Evolutionary conservation across 768 basidiomycete species (phyloP).

Genomic region (Rhodotorula babjevae): DNA sequence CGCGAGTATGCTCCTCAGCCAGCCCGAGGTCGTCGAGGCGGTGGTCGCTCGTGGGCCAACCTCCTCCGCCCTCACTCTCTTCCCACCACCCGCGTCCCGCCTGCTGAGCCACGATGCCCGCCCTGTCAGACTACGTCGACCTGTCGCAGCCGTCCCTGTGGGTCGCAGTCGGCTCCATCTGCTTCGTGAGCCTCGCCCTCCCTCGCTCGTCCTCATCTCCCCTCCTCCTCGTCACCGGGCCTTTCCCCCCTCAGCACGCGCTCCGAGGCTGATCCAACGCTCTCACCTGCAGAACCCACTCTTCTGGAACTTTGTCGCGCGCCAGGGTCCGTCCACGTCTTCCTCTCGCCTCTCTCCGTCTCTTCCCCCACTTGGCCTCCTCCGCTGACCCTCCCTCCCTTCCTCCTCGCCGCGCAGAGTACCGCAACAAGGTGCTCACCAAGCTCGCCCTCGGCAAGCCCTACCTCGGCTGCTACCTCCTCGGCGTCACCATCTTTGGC

Average conservation of each 20-base stretch:
- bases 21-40: too few relatives aligned
- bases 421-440: constrained; percentile 81
- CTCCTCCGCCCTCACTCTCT: background rate
- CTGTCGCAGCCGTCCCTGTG: constrained; percentile 62
- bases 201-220: background rate
- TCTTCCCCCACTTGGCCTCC: background rate
- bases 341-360: background rate
- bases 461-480: constrained; percentile 74
- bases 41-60: too few relatives aligned
- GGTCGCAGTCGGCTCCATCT: constrained; percentile 62
- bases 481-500: constrained; percentile 76
- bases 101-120: background rate
- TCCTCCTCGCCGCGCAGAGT: constrained; percentile 53
- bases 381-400: background rate
- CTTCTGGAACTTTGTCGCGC: constrained; percentile 90
- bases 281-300: constrained; percentile 60
- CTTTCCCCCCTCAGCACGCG: background rate
- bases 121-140: constrained; percentile 52
- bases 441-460: constrained; percentile 61
- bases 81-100: background rate
- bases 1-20: too few relatives aligned
- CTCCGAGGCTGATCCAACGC: background rate
- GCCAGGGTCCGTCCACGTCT: constrained; percentile 14
- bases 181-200: constrained; percentile 53
- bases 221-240: background rate